These are phyloP conservation scores for Sporothrix brunneoviolacea DNA, from an alignment of 2,329 filamentous ascomycete genomes.

Conservation along the genomic window DNA sequence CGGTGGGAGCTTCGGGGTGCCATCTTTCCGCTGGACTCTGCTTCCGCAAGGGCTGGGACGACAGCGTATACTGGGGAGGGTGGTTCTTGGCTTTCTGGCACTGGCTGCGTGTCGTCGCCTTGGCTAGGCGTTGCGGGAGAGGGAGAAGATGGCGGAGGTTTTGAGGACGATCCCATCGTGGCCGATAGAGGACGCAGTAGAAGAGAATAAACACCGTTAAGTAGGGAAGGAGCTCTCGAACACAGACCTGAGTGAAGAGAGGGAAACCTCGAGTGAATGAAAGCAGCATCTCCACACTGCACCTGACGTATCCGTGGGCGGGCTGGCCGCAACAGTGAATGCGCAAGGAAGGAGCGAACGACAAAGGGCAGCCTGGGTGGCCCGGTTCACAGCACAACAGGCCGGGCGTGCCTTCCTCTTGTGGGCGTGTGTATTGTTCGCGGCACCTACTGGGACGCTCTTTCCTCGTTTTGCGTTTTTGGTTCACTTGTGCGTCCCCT, in stretches of 20 bases:
- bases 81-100: background rate
- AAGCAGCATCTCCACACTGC: background rate
- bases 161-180: background rate
- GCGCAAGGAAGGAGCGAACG: conserved; percentile 4
- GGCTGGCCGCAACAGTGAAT: background rate
- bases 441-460: background rate
- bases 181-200: background rate
- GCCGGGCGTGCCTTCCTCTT: conserved; percentile 8
- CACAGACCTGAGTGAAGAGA: too few species aligned
- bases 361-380: background rate
- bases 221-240: conserved; percentile 1
- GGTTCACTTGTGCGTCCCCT: background rate
- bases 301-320: background rate
- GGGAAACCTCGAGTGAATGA: background rate
- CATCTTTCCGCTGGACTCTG: conserved; percentile 10
- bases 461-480: background rate
- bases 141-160: background rate
- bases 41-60: background rate
- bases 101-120: background rate
- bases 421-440: background rate
- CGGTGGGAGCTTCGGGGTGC: conserved; percentile 14
- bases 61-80: background rate
- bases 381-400: background rate
- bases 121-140: background rate
- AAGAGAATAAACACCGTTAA: background rate